Evolutionary conservation across 2,329 filamentous ascomycete genomes (phyloP), one percentile per base, ranked within the genome.

Genomic region (Chaetomium olivaceum): DNA sequence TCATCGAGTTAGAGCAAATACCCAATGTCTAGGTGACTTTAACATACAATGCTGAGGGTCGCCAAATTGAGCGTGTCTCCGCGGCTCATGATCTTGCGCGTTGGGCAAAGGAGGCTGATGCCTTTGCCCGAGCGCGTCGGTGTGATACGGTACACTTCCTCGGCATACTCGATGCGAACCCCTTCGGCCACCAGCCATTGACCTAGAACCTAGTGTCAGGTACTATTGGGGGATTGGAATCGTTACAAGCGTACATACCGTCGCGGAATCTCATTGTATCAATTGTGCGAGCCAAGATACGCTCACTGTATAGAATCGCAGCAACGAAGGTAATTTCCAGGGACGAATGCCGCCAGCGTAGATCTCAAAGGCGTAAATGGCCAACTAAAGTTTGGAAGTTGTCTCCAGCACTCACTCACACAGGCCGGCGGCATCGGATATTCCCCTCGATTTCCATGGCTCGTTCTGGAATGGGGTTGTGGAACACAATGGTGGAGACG

Each of bases 151-250:
- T 87, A 83, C 19, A 90, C 79, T 67, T 90, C 87, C 75, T 90
- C 87, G 39, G 87, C 88, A 70, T 89, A 89, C 72, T 89, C 85
- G 29, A 87, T 81, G 58, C 81, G 80, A 73, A 87, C 82, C 67
- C 82, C 84, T 75, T 87, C 83, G 64, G 84, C 86, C 51, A 83
- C 81, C 58, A 89, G 79, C 88, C 88, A 90, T 66, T 69, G 67
- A 58, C 67, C 67, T 69, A 19, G 12, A 51, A 2, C 3, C 4
- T 33, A 2, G 54, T 57, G 46, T 55, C 27, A 61, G 36, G 29
- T 12, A 23, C 14, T 46, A 9, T 23, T 21, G 4, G 6, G 19
- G 16, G 3, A 14, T 12, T 58, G 23, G 36, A 43, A n/a, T 43
- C 2, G 12, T 14, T 9, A 9, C 33, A 36, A 36, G 31, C 19